These are phyloP conservation scores for Tricholoma bakamatsutake DNA, from an alignment of 768 basidiomycete species.

Conservation along the genomic window DNA sequence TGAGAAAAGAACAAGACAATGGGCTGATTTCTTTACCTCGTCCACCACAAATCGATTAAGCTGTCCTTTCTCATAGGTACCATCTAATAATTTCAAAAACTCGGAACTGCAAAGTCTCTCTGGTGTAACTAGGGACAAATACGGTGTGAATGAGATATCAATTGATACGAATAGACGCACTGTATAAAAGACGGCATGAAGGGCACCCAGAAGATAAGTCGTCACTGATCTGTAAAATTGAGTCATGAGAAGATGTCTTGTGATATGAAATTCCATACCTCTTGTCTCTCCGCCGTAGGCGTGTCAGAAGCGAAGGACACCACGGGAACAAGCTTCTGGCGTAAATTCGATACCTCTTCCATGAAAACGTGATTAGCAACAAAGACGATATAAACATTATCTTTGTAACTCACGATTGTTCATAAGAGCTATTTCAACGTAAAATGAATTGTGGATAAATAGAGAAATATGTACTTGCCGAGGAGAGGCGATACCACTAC, in stretches of 20 bases:
- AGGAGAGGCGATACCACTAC: constrained; percentile 75
- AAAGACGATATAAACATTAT: background rate
- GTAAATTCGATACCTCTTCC: constrained; percentile 60
- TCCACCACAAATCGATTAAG: constrained; percentile 77
- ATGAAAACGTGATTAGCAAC: background rate
- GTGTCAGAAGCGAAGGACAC: constrained; percentile 68
- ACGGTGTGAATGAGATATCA: background rate
- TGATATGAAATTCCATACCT: constrained; percentile 30
- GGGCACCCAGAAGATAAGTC: constrained; percentile 61
- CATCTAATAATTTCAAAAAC: constrained; percentile 44
- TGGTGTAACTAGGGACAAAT: constrained; percentile 53
- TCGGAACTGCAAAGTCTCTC: constrained; percentile 59
- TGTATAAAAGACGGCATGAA: constrained; percentile 60
- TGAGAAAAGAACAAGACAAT: background rate
- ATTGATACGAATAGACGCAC: constrained; percentile 31
- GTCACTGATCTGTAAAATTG: constrained; percentile 42
- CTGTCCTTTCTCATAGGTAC: constrained; percentile 46
- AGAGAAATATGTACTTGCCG: constrained; percentile 34
- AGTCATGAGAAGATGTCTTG: background rate
- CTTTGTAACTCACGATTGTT: constrained; percentile 60
- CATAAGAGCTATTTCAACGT: constrained; percentile 55
- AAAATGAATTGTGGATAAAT: background rate
- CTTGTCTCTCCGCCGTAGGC: constrained; percentile 40
- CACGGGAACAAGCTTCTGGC: constrained; percentile 47
- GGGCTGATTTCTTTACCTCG: constrained; percentile 42